Base-by-base conservation (phyloP, 495 filamentous ascomycete genomes). In the Penicillium alfredii region DNA sequence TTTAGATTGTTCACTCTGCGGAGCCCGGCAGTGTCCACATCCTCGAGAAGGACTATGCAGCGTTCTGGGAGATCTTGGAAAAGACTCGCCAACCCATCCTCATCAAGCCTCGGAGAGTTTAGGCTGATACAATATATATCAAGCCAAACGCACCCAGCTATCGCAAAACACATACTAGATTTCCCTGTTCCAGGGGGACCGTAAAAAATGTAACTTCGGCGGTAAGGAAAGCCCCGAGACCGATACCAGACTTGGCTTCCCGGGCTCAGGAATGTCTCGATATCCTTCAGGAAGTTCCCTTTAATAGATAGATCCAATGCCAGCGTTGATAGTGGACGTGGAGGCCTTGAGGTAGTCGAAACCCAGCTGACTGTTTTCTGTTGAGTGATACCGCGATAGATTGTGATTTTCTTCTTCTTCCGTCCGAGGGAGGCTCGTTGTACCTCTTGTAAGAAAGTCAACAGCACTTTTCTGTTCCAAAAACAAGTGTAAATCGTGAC, bases 151-250 rank as follows among this genome's bases (percentile, higher is more conserved):
- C 68, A 50, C 15, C 79, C 76, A 0, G 79, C 78, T 18, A 83
- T 63, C 6, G 76, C 76, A 27, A 76, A 66, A n/a, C 73, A 73
- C 15, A 82, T 60, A 12, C 71, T 78, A n/a, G 74, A 75, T 45
- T 83, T 84, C 3, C 80, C 78, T 0, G 78, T 84, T 4, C 82
- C 82, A 2, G 82, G 82, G 1, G 80, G 80, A 0, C 82, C 82
- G 45, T 82, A 66, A 21, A 84, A 69, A 0, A 83, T 60, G 41
- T 75, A 77, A 5, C 78, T 78, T 42, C 78, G 59, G 2, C 75
- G 68, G 47, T 84, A 86, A 0, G 77, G 77, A 40, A 82, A 72
- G 13, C 77, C 75, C 12, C 76, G 71, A 49, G 76, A 72, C 5
- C 40, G 35, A 39, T 69, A 71, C 54, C 52, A 71, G 8, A 33